Evolutionary conservation across 208 protist species (phyloP).

Genomic region (Trypanosoma melophagium): DNA sequence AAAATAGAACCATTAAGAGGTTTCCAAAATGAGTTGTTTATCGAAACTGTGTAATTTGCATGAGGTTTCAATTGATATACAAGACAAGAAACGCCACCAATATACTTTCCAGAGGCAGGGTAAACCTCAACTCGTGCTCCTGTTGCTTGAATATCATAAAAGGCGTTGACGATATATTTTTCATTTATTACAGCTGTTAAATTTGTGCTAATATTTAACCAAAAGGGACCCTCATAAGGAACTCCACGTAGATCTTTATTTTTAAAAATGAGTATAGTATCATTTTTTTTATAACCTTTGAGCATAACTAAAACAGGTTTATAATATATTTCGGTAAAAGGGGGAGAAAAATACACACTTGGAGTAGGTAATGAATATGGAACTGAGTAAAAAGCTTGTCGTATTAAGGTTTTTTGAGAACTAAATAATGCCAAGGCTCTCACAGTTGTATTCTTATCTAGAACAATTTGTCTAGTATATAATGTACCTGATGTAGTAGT

Average conservation of each 20-base stretch:
- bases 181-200: slow-evolving; percentile 53
- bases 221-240: slow-evolving; percentile 49
- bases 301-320: slow-evolving; percentile 47
- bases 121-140: slow-evolving; percentile 40
- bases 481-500: slow-evolving; percentile 16
- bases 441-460: slow-evolving; percentile 38
- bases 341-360: slow-evolving; percentile 26
- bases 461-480: slow-evolving; percentile 35
- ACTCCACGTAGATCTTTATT: slow-evolving; percentile 37
- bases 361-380: slow-evolving; percentile 8
- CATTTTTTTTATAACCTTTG: slow-evolving; percentile 25
- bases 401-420: slow-evolving; percentile 20
- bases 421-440: slow-evolving; percentile 41
- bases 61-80: slow-evolving; percentile 26
- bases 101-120: slow-evolving; percentile 50
- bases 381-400: slow-evolving; percentile 44
- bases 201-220: slow-evolving; percentile 39
- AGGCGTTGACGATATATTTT: slow-evolving; percentile 19
- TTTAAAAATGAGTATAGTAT: slow-evolving; percentile 41
- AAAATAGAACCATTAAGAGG: slow-evolving; percentile 29
- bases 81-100: slow-evolving; percentile 55
- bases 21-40: slow-evolving; percentile 36
- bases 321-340: slow-evolving; percentile 31
- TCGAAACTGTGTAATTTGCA: slow-evolving; percentile 42
- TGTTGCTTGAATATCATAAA: slow-evolving; percentile 41